These are phyloP conservation scores for Saussurea involucrata DNA, from an alignment of 129 eudicot species.

Conservation along the genomic window DNA sequence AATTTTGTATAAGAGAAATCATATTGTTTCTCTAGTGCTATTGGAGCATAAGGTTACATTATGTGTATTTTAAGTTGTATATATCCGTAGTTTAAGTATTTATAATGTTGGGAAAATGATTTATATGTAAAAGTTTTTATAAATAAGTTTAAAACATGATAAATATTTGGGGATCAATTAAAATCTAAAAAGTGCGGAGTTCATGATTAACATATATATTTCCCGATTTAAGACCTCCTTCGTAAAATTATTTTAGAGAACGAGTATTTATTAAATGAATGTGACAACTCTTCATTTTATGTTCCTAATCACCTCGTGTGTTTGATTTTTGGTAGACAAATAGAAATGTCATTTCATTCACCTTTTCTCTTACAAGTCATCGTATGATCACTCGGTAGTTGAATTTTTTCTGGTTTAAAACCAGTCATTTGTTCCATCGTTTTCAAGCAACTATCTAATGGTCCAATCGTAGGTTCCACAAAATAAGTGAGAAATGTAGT, in stretches of 20 bases:
- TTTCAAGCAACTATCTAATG: background rate
- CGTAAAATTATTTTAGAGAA: background rate
- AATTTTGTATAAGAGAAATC: background rate
- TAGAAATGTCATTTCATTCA: background rate
- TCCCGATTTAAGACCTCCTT: background rate
- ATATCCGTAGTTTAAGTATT: background rate
- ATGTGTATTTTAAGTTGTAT: background rate
- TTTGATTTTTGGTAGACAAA: background rate
- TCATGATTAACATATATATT: background rate
- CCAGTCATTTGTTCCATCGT: background rate
- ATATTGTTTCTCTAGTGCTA: background rate
- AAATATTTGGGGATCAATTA: background rate
- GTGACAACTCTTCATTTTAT: background rate
- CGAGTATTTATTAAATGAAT: background rate
- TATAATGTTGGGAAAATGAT: too few relatives aligned
- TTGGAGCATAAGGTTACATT: background rate
- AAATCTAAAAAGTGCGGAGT: background rate
- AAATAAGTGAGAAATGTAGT: background rate
- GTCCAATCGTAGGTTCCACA: background rate
- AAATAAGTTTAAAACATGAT: background rate
- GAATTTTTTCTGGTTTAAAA: background rate
- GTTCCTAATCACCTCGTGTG: background rate
- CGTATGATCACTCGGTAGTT: background rate
- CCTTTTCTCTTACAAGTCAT: background rate
- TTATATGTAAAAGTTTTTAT: background rate